Evolutionary conservation across 2,329 filamentous ascomycete species (phyloP).

Genomic region (Plenodomus tracheiphilus): DNA sequence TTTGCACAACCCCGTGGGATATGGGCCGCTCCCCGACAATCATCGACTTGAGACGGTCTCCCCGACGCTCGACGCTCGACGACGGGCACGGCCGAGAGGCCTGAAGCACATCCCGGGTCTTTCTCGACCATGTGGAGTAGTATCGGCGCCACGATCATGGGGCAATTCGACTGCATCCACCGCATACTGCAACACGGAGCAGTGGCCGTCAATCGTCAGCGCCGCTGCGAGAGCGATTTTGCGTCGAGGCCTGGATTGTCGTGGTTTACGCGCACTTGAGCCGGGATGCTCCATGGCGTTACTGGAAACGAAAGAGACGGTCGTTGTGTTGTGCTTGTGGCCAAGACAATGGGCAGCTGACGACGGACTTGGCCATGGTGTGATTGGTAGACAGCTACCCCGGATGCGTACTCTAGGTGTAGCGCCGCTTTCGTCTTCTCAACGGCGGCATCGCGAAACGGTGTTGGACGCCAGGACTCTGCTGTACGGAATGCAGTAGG

Average conservation of each 20-base stretch:
- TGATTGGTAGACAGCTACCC: too few relatives aligned
- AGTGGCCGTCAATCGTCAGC: neutral
- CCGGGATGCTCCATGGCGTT: slow-evolving; percentile 19
- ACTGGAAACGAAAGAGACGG: neutral
- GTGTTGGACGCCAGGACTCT: neutral
- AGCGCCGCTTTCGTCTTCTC: too few relatives aligned
- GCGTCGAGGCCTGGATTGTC: neutral
- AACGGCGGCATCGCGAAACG: too few relatives aligned
- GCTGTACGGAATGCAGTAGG: too few relatives aligned
- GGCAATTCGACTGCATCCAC: neutral
- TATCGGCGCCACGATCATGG: neutral
- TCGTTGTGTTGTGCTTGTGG: slow-evolving; percentile 3
- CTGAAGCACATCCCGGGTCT: slow-evolving; percentile 6
- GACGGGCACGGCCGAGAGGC: slow-evolving; percentile 2
- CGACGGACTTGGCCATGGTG: neutral
- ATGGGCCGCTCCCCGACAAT: too few relatives aligned
- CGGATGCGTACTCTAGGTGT: too few relatives aligned
- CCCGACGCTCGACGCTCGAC: neutral
- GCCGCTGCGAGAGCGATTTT: slow-evolving; percentile 2
- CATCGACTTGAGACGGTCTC: too few relatives aligned
- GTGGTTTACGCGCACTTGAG: neutral
- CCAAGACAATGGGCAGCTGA: slow-evolving; percentile 21
- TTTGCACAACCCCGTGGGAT: too few relatives aligned
- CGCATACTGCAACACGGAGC: slow-evolving; percentile 3
- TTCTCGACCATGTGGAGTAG: slow-evolving; percentile 6